A percentile compares a stretch with the other conserved stretches of the same genome.
These are phyloP conservation scores for Mariannaea elegans DNA, from an alignment of 2,329 filamentous ascomycete genomes.

Conservation along the genomic window DNA sequence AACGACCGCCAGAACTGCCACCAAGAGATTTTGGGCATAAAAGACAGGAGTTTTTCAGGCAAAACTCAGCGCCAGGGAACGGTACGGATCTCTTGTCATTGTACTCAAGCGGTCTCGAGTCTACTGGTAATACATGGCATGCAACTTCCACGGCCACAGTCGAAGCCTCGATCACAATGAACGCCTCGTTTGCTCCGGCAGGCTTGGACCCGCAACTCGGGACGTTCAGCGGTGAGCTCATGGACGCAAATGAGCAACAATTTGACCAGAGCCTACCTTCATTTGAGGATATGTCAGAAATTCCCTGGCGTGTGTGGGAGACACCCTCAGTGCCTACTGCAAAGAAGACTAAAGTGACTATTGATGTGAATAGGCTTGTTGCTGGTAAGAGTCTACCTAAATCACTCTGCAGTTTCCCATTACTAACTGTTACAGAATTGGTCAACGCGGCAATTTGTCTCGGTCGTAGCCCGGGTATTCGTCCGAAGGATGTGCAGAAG, in stretches of 20 bases:
- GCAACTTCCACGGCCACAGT: slow-evolving; percentile 19
- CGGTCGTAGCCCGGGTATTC: slow-evolving; percentile 50
- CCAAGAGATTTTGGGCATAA: not conserved
- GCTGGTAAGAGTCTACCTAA: slow-evolving; percentile 40
- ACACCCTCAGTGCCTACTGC: slow-evolving; percentile 28
- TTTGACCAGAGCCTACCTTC: slow-evolving; percentile 17
- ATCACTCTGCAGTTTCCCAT: not conserved
- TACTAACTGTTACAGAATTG: slow-evolving; percentile 44
- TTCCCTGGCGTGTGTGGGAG: slow-evolving; percentile 28
- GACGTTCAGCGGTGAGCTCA: slow-evolving; percentile 15
- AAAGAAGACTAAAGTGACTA: slow-evolving; percentile 44
- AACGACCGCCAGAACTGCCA: slow-evolving; percentile 19
- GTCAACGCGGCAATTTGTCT: slow-evolving; percentile 48
- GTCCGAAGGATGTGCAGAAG: slow-evolving; percentile 48
- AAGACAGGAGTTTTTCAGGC: slow-evolving; percentile 26
- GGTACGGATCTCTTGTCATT: slow-evolving; percentile 15
- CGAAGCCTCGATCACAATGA: slow-evolving; percentile 18
- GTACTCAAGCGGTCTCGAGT: slow-evolving; percentile 11
- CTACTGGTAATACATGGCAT: slow-evolving; percentile 24
- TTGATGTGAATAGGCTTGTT: slow-evolving; percentile 47
- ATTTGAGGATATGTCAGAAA: slow-evolving; percentile 21
- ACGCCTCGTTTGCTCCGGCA: slow-evolving; percentile 12
- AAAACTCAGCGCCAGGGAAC: not conserved
- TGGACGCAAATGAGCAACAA: slow-evolving; percentile 11
- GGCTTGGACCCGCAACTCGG: slow-evolving; percentile 18